These are phyloP conservation scores for Termitomyces sp. DNA, from an alignment of 768 basidiomycete species.

Conservation along the genomic window DNA sequence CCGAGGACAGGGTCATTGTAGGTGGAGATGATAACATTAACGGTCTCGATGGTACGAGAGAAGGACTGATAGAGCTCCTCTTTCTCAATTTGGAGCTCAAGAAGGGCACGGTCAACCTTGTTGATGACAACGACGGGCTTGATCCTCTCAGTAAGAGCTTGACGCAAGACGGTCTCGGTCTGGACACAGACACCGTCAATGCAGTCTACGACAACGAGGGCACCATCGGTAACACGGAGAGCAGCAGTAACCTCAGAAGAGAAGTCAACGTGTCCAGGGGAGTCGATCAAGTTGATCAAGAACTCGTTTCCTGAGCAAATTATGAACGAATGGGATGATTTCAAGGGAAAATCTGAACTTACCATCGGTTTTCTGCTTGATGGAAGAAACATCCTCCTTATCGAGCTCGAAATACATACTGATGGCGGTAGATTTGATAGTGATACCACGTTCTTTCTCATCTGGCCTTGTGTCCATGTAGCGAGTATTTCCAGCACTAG, in stretches of 20 bases:
- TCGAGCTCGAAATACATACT: conserved; percentile 97
- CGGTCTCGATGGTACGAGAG: conserved; percentile 92
- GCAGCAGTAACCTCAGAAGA: conserved; percentile 99
- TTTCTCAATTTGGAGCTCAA: conserved; percentile 95
- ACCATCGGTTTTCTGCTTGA: conserved; percentile 95
- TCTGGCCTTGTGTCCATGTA: conserved; percentile 95
- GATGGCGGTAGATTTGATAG: conserved; percentile 98
- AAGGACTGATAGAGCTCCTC: conserved; percentile 97
- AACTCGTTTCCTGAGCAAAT: conserved; percentile 70
- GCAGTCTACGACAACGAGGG: conserved; percentile 98
- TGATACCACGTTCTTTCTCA: conserved; percentile 99
- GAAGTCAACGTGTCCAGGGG: conserved; percentile 99
- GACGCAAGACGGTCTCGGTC: conserved; percentile 97
- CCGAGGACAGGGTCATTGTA: conserved; percentile 91
- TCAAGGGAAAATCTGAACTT: conserved; percentile 16
- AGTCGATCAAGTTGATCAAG: conserved; percentile 99
- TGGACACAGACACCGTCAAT: conserved; percentile 99
- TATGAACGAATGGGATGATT: not conserved
- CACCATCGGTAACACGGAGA: conserved; percentile 99
- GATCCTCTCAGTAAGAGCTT: conserved; percentile 95
- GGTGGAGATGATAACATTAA: conserved; percentile 97
- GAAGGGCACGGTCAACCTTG: conserved; percentile 98
- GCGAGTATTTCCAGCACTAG: conserved; percentile 91
- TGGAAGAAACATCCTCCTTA: conserved; percentile 77
- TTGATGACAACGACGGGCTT: conserved; percentile 99